Evolutionary conservation across 2,329 filamentous ascomycete genomes (phyloP).

Genomic region (Colletotrichum destructivum): DNA sequence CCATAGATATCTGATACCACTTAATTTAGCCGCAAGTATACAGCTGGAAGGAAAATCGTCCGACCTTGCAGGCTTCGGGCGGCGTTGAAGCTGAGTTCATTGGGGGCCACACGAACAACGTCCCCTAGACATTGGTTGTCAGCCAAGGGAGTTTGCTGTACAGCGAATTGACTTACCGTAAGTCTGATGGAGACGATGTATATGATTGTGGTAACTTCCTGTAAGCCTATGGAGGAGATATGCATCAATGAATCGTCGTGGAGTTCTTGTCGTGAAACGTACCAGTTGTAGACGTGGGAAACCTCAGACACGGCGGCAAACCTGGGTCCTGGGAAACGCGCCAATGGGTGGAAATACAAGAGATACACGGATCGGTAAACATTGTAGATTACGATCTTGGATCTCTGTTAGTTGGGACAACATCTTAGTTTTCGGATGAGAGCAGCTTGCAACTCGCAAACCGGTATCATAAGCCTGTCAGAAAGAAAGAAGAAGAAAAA

Average conservation of each 20-base stretch:
- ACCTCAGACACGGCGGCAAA: background rate
- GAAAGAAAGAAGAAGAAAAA: too few species aligned
- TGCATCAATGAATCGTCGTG: background rate
- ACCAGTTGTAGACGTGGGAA: constrained; percentile 1
- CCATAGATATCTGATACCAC: background rate
- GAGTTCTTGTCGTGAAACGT: background rate
- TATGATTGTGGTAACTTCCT: constrained; percentile 7
- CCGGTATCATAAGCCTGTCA: too few species aligned
- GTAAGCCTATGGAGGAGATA: background rate
- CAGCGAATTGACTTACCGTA: background rate
- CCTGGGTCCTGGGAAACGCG: constrained; percentile 2
- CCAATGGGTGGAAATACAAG: constrained; percentile 4
- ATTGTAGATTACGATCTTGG: background rate
- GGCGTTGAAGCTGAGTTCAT: constrained; percentile 18
- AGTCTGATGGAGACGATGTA: background rate
- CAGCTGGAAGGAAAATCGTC: background rate
- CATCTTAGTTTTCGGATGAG: too few species aligned
- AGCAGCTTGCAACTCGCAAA: too few species aligned
- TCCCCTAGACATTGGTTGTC: background rate
- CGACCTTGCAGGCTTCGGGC: background rate
- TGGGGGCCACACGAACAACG: constrained; percentile 4
- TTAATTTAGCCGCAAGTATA: background rate
- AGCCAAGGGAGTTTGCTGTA: too few species aligned
- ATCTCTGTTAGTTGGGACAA: too few species aligned
- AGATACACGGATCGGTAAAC: background rate